Base-by-base conservation (phyloP, 495 filamentous ascomycete genomes). In the Penicillium lagena region DNA sequence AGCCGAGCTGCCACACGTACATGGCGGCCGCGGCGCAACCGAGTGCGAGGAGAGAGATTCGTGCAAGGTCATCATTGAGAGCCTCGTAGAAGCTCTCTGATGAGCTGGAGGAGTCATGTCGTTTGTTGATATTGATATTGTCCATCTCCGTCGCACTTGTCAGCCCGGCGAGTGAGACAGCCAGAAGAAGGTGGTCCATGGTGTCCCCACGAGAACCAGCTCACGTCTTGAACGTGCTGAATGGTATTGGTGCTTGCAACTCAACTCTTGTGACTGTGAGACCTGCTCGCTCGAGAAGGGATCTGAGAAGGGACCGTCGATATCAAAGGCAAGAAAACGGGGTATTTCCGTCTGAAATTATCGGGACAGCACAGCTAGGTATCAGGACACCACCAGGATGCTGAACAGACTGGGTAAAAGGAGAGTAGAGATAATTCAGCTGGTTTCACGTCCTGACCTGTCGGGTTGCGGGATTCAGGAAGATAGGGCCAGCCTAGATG, bases 1-100 rank as follows among this genome's bases (percentile, higher is more conserved):
- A 56, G 35, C 70, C 56, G 10, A 81, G 57, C 37, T 80, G 68
- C 59, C 78, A 81, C 35, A 77, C 37, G 31, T 79, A 66, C 17
- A 77, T 66, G 15, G 72, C 49, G 12, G 67, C 63, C 12, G 74
- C 71, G 9, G 84, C 55, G 28, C 57, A 70, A 35, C 68, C 65
- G n/a, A 88, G 70, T 1, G 69, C 63, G 35, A 73, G 49, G 22
- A 77, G 52, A 34, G 60, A 58, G 45, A 68, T 67, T 8, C 60
- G 67, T 13, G 67, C 63, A 30, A 67, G 49, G 15, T 66, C 54
- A 52, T 72, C 68, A 29, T 68, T 64, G 43, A 67, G 39, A 7
- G 59, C 51, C 48, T 65, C 60, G 36, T 67, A 65, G 46, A 58
- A 61, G 11, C 46, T 9, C n/a, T 43, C 32, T 33, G 44, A 27